Conservation (phyloP, 2,329 filamentous ascomycete species). For the Berkeleyomyces rouxiae region DNA sequence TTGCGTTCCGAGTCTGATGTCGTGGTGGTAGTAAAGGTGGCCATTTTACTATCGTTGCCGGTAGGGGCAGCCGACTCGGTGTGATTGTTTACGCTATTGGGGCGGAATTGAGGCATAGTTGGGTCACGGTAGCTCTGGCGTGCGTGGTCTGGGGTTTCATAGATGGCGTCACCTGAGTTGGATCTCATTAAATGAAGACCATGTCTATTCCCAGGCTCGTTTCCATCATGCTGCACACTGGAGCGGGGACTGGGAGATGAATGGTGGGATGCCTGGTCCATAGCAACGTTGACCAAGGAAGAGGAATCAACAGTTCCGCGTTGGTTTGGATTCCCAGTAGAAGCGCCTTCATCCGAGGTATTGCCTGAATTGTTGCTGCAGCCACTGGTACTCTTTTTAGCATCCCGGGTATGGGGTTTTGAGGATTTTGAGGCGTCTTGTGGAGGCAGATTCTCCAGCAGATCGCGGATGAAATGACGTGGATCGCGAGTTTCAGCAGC, state of each 20-base stretch:
- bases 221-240: not conserved
- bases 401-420: not conserved
- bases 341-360: not conserved
- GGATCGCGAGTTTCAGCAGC: constrained; percentile 45
- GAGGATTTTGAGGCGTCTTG: not conserved
- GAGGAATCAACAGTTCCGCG: not conserved
- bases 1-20: not conserved
- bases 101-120: constrained; percentile 52
- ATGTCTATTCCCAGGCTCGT: not conserved
- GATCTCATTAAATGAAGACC: not conserved
- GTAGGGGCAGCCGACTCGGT: not conserved
- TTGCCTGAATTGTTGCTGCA: not conserved
- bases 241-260: not conserved
- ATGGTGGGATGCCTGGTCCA: not conserved
- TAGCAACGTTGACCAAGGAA: not conserved
- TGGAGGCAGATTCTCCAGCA: constrained; percentile 27
- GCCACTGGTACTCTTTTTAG: not conserved
- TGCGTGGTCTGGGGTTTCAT: not conserved
- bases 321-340: not conserved
- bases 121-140: constrained; percentile 31
- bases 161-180: not conserved
- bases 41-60: not conserved
- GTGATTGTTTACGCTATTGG: constrained; percentile 27
- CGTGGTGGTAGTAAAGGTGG: constrained; percentile 13
- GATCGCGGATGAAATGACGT: constrained; percentile 38